Percentiles rank a stretch among this genome's conserved stretches.
These are phyloP conservation scores for Amanita exitialis DNA, from an alignment of 768 basidiomycete genomes.

Conservation along the genomic window DNA sequence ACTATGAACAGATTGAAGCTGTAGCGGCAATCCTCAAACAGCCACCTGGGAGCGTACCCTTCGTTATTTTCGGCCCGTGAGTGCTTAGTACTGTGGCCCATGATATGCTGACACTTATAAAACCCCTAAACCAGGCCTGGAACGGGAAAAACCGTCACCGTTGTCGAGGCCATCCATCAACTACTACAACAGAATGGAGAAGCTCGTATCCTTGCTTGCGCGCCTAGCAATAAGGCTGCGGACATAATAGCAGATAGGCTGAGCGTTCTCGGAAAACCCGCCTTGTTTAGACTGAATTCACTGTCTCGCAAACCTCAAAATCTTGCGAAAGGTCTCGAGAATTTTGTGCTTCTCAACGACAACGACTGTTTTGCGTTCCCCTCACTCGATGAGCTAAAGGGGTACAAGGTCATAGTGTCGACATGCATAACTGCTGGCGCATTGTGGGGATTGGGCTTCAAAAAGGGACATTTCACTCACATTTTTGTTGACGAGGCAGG, in stretches of 20 bases:
- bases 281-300: slow-evolving; percentile 47
- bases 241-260: slow-evolving; percentile 46
- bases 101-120: neutral
- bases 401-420: slow-evolving; percentile 42
- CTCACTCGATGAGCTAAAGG: slow-evolving; percentile 22
- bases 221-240: slow-evolving; percentile 61
- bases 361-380: slow-evolving; percentile 39
- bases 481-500: slow-evolving; percentile 61
- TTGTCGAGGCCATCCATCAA: slow-evolving; percentile 55
- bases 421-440: slow-evolving; percentile 48
- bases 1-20: slow-evolving; percentile 40
- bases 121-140: slow-evolving; percentile 30
- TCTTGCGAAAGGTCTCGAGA: slow-evolving; percentile 25
- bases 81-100: slow-evolving; percentile 14
- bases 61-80: slow-evolving; percentile 57
- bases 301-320: slow-evolving; percentile 27
- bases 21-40: slow-evolving; percentile 36
- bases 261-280: slow-evolving; percentile 17
- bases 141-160: slow-evolving; percentile 60
- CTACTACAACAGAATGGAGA: slow-evolving; percentile 34
- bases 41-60: slow-evolving; percentile 38
- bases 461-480: slow-evolving; percentile 45
- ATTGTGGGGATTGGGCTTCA: slow-evolving; percentile 35
- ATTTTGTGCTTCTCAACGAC: slow-evolving; percentile 29
- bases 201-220: slow-evolving; percentile 48